phyloP scores from a whole-genome alignment of 1,139 yeast genomes.

The Candida frijolesensis region DNA sequence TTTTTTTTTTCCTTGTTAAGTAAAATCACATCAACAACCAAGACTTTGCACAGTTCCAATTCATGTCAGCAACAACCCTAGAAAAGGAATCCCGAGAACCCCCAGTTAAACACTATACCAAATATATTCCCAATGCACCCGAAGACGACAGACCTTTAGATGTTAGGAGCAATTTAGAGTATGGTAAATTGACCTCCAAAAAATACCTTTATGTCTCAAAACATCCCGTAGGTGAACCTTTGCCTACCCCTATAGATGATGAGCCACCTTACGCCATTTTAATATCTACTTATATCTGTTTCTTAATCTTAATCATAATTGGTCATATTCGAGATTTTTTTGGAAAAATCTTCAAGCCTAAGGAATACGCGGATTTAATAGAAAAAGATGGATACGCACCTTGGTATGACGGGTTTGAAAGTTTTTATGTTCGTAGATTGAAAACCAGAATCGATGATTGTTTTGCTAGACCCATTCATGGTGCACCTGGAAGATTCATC shows the following conservation, averaged over 20 bases:
- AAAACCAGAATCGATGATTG: constrained; percentile 92
- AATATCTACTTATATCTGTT: constrained; percentile 80
- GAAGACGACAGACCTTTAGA: constrained; percentile 46
- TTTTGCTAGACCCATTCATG: constrained; percentile 92
- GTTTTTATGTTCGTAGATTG: constrained; percentile 89
- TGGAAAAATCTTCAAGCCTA: constrained; percentile 72
- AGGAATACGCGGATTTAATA: constrained; percentile 63
- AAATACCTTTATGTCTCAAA: constrained; percentile 57
- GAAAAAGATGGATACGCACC: constrained; percentile 94
- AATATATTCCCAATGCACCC: constrained; percentile 52
- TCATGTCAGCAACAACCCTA: neutral
- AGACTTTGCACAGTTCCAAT: neutral
- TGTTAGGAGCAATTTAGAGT: constrained; percentile 64
- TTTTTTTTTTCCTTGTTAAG: neutral
- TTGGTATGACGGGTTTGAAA: constrained; percentile 91
- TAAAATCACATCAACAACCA: no score
- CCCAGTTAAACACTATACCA: constrained; percentile 11
- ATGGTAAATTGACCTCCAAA: constrained; percentile 59
- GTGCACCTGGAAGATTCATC: constrained; percentile 94
- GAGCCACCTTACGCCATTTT: constrained; percentile 86
- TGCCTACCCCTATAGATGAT: constrained; percentile 65
- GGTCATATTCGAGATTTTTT: constrained; percentile 92
- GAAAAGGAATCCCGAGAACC: neutral
- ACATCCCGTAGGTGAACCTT: constrained; percentile 56
- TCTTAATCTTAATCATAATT: constrained; percentile 76